These are phyloP conservation scores for Dipteronia sinensis DNA, from an alignment of 345 rosid species.

Conservation along the genomic window DNA sequence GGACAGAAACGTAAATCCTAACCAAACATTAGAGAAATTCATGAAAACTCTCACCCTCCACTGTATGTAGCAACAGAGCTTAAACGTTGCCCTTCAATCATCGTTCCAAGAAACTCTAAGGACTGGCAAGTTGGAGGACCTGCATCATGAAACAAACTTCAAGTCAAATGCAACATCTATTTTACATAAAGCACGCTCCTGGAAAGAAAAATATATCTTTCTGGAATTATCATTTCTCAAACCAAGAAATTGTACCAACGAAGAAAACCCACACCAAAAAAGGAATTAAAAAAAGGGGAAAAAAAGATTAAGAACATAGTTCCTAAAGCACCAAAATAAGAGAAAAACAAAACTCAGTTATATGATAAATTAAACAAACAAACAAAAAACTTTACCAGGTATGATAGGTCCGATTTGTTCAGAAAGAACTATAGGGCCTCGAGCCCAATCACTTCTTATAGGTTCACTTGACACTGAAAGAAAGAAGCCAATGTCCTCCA, in stretches of 20 bases:
- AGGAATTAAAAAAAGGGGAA: background rate
- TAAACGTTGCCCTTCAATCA: conserved; percentile 91
- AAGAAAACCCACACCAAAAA: background rate
- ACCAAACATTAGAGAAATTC: conserved; percentile 11
- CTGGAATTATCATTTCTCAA: conserved; percentile 6
- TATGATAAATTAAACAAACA: background rate
- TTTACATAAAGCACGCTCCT: background rate
- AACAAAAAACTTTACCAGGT: conserved; percentile 57
- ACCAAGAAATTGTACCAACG: background rate
- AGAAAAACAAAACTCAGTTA: background rate
- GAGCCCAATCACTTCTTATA: conserved; percentile 84
- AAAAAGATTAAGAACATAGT: background rate
- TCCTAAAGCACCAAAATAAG: background rate
- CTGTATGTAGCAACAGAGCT: conserved; percentile 80
- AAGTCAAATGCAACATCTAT: conserved; percentile 9
- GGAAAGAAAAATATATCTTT: background rate
- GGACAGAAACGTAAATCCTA: conserved; percentile 6
- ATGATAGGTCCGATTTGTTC: conserved; percentile 77
- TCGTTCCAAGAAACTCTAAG: conserved; percentile 82
- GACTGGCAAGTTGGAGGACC: conserved; percentile 89
- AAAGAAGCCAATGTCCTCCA: conserved; percentile 79
- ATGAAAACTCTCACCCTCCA: conserved; percentile 74
- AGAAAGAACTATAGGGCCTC: conserved; percentile 85
- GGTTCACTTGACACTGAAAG: conserved; percentile 96
- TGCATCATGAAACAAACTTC: conserved; percentile 31